Conservation (phyloP, 2,329 filamentous ascomycete species). For the Parascedosporium putredinis region DNA sequence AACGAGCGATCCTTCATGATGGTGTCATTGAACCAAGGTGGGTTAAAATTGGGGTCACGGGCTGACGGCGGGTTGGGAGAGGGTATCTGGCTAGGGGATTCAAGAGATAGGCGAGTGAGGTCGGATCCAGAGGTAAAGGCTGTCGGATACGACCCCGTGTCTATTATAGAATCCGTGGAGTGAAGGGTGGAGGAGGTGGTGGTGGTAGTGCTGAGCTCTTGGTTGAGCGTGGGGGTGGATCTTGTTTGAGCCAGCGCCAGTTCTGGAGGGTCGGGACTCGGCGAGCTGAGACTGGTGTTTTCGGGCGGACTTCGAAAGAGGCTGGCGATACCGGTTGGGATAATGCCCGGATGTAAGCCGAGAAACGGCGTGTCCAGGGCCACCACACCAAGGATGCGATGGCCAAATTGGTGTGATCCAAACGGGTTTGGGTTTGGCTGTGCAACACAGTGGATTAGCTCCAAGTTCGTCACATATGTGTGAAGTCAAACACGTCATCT, state of each 20-base stretch:
- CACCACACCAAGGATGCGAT: slow-evolving; percentile 69
- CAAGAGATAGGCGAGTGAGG: neutral
- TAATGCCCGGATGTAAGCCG: slow-evolving; percentile 79
- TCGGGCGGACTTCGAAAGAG: slow-evolving; percentile 49
- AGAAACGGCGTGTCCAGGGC: slow-evolving; percentile 81
- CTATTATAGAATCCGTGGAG: neutral
- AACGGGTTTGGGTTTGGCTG: slow-evolving; percentile 26
- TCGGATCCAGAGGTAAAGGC: slow-evolving; percentile 8
- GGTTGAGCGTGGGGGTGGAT: neutral
- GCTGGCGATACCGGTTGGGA: slow-evolving; percentile 70
- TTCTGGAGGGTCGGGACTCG: neutral
- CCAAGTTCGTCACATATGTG: neutral
- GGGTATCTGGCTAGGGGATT: neutral
- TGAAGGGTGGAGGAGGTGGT: neutral
- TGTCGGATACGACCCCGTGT: neutral
- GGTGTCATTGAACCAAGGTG: slow-evolving; percentile 65
- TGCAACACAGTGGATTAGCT: slow-evolving; percentile 2
- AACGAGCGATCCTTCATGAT: slow-evolving; percentile 58
- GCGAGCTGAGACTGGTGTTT: neutral
- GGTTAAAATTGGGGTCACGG: slow-evolving; percentile 60
- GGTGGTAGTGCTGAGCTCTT: neutral
- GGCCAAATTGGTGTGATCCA: slow-evolving; percentile 41
- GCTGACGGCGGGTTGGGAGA: slow-evolving; percentile 10
- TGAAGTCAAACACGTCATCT: neutral
- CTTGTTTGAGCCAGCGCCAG: neutral